Percentiles rank a stretch among this genome's conserved stretches.
These are phyloP conservation scores for Citrullus colocynthis DNA, from an alignment of 306 rosid species.

Conservation along the genomic window DNA sequence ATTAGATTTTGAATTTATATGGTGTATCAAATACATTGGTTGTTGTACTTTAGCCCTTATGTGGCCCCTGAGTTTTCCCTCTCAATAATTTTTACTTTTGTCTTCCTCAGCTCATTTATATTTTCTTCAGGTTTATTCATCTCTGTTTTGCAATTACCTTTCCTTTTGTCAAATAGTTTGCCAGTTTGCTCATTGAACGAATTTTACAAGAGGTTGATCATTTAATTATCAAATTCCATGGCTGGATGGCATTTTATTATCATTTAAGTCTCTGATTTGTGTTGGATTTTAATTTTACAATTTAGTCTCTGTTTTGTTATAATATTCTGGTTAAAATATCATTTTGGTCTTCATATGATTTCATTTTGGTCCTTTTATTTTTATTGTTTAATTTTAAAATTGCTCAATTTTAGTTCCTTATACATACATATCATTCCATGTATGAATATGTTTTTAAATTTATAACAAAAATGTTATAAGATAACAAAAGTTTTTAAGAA, in stretches of 20 bases:
- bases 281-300: neutral
- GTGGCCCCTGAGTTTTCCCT: slow-evolving; percentile 1
- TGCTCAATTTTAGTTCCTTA: too few species aligned
- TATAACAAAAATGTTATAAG: too few species aligned
- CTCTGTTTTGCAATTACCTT: neutral
- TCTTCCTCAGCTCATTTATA: neutral
- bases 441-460: too few species aligned
- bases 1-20: slow-evolving; percentile 10
- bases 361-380: too few species aligned
- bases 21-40: slow-evolving; percentile 12
- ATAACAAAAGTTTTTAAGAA: too few species aligned
- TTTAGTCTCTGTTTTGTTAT: neutral
- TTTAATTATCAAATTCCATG: too few species aligned
- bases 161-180: too few species aligned
- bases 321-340: too few species aligned
- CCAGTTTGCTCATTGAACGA: neutral
- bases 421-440: too few species aligned
- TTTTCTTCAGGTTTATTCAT: neutral
- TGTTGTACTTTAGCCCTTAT: neutral
- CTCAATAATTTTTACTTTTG: neutral
- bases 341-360: too few species aligned
- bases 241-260: too few species aligned
- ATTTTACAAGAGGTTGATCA: neutral
- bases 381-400: too few species aligned
- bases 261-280: neutral